Conservation (phyloP, 768 basidiomycete genomes). For the Tylopilus sp. region DNA sequence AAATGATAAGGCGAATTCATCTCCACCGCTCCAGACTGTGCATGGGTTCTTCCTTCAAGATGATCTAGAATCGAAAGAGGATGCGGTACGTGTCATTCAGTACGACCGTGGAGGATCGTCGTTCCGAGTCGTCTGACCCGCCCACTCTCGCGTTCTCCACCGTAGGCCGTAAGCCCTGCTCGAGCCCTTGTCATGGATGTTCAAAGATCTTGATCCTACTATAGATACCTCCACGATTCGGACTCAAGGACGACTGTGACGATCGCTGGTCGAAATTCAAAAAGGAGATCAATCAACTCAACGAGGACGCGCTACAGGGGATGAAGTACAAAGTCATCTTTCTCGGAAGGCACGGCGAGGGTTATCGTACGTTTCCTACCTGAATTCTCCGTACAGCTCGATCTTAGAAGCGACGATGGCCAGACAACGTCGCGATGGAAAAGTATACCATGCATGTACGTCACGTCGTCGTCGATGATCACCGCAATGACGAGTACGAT, state of each 20-base stretch:
- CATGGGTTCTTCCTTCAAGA: constrained; percentile 19
- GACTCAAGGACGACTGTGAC: constrained; percentile 49
- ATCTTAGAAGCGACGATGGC: constrained; percentile 40
- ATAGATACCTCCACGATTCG: constrained; percentile 57
- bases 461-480: neutral
- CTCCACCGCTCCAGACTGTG: constrained; percentile 2
- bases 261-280: constrained; percentile 51
- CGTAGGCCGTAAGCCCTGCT: constrained; percentile 15
- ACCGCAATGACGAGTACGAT: neutral
- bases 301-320: constrained; percentile 35
- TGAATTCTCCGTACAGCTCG: neutral
- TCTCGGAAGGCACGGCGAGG: constrained; percentile 69
- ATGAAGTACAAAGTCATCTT: constrained; percentile 61
- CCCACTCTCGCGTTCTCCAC: too few species aligned
- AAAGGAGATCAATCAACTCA: constrained; percentile 41
- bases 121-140: constrained; percentile 1
- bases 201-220: neutral
- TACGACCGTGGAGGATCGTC: neutral
- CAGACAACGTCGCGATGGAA: constrained; percentile 68
- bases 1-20: too few species aligned
- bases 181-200: neutral
- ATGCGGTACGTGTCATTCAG: constrained; percentile 7
- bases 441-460: constrained; percentile 55
- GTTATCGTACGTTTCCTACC: constrained; percentile 52
- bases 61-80: constrained; percentile 12